A percentile compares a stretch with the other conserved stretches of the same genome.
Evolutionary conservation across 371 early-diverging fungal genomes (phyloP).

Genomic region (Mucor indicus): DNA sequence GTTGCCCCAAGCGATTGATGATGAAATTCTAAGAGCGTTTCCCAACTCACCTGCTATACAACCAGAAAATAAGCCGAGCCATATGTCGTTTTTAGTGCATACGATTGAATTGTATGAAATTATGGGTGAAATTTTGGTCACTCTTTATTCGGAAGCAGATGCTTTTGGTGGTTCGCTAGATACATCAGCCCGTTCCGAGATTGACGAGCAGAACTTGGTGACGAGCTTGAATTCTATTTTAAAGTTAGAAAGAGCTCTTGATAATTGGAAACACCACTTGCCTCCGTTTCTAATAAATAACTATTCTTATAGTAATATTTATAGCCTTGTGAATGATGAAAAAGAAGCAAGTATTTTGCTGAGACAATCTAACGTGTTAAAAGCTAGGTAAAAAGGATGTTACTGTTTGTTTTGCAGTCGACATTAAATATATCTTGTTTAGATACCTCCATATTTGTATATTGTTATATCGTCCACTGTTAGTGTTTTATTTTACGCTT

Average conservation of each 20-base stretch:
- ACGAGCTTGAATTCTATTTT: slow-evolving; percentile 13
- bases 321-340: background rate
- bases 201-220: slow-evolving; percentile 12
- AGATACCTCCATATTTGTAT: slow-evolving; percentile 28
- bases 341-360: slow-evolving; percentile 4
- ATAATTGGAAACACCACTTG: slow-evolving; percentile 19
- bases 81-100: slow-evolving; percentile 24
- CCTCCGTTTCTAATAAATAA: slow-evolving; percentile 20
- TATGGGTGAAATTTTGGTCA: slow-evolving; percentile 26
- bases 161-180: background rate
- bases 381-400: slow-evolving; percentile 22
- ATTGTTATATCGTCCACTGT: slow-evolving; percentile 20
- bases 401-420: background rate
- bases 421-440: background rate
- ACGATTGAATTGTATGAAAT: slow-evolving; percentile 24
- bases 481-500: slow-evolving; percentile 23
- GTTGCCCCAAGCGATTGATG: slow-evolving; percentile 21
- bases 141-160: slow-evolving; percentile 18
- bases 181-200: slow-evolving; percentile 2
- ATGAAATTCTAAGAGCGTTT: slow-evolving; percentile 16
- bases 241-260: slow-evolving; percentile 19
- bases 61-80: slow-evolving; percentile 22
- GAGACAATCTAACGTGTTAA: slow-evolving; percentile 24
- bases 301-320: background rate
- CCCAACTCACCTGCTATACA: slow-evolving; percentile 16